Base-by-base conservation (phyloP, 345 rosid species). In the Schrenkiella parvula region DNA sequence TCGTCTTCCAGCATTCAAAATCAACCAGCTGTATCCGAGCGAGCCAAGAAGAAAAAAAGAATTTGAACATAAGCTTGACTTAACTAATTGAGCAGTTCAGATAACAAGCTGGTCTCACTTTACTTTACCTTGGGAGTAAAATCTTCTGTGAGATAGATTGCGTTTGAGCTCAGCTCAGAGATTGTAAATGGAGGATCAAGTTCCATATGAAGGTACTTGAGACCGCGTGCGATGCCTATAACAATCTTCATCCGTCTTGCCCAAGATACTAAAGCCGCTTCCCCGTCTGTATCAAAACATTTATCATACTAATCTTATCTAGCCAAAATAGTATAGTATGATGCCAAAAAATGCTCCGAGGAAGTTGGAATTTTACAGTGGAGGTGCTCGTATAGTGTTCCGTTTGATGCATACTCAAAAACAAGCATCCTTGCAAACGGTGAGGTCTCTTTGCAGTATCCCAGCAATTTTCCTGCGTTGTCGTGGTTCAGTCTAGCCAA, bases 401-500 rank as follows among this genome's bases (percentile, higher is more conserved):
- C 98, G 44, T 95, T 91, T 29, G 97, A 92, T 70, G 99, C 90
- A 83, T 95, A 91, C 79, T 91, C 92, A 44, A 95, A 88, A 66
- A 95, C 89, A 77, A 95, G 84, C 96, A 95, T 95, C 80, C 97
- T 84, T 22, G 98, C 75, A 82, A 89, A 95, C 31, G 98, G 98
- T 39, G 73, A 62, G 71, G 86, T 89, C 73, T 91, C 98, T 74
- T 79, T 84, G 70, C 99, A 87, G 71, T 95, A 95, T 25, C 98
- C 99, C 26, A 95, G 88, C 47, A 95, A 79, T 76, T 86, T 90
- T 17, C 89, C 99, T 0, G 87, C 67, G 69, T 92, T 90, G 44
- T 86, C 96, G 21, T 90, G 96, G 78, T 87, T 81, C 47, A 95
- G 63, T 79, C 97, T 90, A 68, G 98, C 97, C 84, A 95, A 84